Evolutionary conservation across 768 basidiomycete genomes (phyloP).

Genomic region (Termitomyces sp.): DNA sequence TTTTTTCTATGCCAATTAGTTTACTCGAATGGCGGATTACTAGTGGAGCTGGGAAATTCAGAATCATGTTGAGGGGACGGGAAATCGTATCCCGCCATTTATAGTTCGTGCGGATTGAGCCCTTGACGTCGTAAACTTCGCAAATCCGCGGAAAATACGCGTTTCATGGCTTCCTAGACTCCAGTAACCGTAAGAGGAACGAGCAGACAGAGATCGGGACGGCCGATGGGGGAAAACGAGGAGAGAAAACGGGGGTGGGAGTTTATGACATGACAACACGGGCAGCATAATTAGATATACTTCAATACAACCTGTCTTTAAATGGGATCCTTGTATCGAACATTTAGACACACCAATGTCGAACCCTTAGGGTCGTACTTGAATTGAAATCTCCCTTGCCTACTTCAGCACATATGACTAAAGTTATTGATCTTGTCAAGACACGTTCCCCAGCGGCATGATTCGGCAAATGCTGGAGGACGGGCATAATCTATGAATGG

Average conservation of each 20-base stretch:
- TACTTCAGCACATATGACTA: neutral
- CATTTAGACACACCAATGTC: neutral
- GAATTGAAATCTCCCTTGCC: neutral
- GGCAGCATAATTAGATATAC: neutral
- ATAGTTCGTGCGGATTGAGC: neutral
- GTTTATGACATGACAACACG: neutral
- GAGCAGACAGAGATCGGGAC: neutral
- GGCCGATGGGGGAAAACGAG: neutral
- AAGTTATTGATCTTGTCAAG: neutral
- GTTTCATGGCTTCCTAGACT: neutral
- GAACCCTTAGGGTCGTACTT: neutral
- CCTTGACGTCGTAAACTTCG: neutral
- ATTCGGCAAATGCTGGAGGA: neutral
- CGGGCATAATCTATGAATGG: neutral
- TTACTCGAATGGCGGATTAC: neutral
- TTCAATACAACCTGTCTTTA: neutral
- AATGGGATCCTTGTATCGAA: neutral
- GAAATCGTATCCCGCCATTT: neutral
- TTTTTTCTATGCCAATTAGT: neutral
- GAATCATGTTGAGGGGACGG: neutral
- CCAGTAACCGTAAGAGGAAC: neutral
- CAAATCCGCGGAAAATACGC: neutral
- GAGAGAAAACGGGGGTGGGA: neutral
- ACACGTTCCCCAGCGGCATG: neutral
- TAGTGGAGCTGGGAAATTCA: too few relatives aligned